Evolutionary conservation across 371 early-diverging fungal genomes (phyloP).

Genomic region (Conidiobolus incongruus): DNA sequence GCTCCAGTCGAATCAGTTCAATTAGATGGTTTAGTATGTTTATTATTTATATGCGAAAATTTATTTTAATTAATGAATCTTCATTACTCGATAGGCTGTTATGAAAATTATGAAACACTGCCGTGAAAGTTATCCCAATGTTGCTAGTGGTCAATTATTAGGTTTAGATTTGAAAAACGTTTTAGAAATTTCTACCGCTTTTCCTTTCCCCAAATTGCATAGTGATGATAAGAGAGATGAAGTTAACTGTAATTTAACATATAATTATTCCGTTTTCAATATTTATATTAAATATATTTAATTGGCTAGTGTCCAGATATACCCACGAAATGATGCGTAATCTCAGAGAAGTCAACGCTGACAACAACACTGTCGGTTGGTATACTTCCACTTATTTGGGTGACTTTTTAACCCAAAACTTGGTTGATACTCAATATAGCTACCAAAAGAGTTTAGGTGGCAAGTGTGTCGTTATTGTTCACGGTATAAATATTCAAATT

Average conservation of each 20-base stretch:
- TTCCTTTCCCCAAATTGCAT: slow-evolving; percentile 60
- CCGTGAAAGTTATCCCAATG: slow-evolving; percentile 48
- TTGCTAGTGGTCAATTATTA: slow-evolving; percentile 77
- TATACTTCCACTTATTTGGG: slow-evolving; percentile 78
- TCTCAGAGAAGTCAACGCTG: slow-evolving; percentile 80
- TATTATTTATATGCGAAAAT: not conserved
- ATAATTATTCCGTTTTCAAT: too few relatives aligned
- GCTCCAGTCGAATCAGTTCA: slow-evolving; percentile 17
- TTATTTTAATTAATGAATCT: too few relatives aligned
- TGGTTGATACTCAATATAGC: slow-evolving; percentile 75
- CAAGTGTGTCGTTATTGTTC: slow-evolving; percentile 74
- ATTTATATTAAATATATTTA: slow-evolving; percentile 1
- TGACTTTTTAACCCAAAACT: slow-evolving; percentile 68
- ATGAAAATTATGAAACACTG: slow-evolving; percentile 92
- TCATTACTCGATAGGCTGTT: too few relatives aligned
- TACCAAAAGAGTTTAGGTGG: slow-evolving; percentile 68
- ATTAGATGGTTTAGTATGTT: slow-evolving; percentile 29
- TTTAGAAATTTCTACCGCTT: slow-evolving; percentile 78
- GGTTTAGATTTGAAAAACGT: slow-evolving; percentile 63
- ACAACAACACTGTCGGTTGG: slow-evolving; percentile 94
- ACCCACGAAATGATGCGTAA: slow-evolving; percentile 83
- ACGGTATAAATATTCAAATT: slow-evolving; percentile 17
- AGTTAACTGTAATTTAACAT: not conserved
- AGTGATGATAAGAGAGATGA: slow-evolving; percentile 7
- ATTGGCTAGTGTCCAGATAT: slow-evolving; percentile 38